Percentiles rank a stretch among this genome's conserved stretches.
Evolutionary conservation across 2,329 filamentous ascomycete species (phyloP).

Genomic region (Colletotrichum scovillei): DNA sequence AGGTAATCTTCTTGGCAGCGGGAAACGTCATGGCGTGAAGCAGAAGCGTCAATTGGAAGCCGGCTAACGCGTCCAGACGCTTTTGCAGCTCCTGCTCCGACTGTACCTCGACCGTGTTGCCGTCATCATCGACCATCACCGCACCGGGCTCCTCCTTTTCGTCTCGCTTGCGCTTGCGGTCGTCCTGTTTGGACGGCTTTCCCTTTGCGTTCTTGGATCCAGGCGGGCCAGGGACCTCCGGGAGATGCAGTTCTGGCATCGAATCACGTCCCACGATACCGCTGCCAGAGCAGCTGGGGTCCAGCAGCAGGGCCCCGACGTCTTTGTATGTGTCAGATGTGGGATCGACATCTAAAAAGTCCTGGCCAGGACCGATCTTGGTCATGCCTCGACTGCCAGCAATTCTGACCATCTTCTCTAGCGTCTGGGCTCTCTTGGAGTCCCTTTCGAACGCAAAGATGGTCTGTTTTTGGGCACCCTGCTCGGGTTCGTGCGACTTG

Average conservation of each 20-base stretch:
- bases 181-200: constrained; percentile 33
- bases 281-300: constrained; percentile 95
- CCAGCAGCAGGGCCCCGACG: constrained; percentile 87
- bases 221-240: constrained; percentile 45
- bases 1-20: constrained; percentile 79
- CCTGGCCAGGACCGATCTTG: constrained; percentile 76
- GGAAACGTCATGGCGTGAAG: constrained; percentile 88
- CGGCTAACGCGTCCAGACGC: constrained; percentile 78
- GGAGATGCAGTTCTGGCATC: constrained; percentile 74
- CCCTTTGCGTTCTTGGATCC: constrained; percentile 30
- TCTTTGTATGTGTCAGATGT: constrained; percentile 67
- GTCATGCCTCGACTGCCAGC: constrained; percentile 78
- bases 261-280: constrained; percentile 93
- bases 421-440: constrained; percentile 73
- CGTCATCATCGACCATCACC: constrained; percentile 67
- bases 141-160: constrained; percentile 39
- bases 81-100: constrained; percentile 68
- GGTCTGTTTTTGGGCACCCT: constrained; percentile 49
- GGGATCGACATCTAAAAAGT: constrained; percentile 85
- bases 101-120: constrained; percentile 61
- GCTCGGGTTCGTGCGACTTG: constrained; percentile 52
- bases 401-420: constrained; percentile 85
- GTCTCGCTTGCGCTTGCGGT: constrained; percentile 59
- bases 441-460: constrained; percentile 89
- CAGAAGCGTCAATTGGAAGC: constrained; percentile 85